Evolutionary conservation across 1,284 basidiomycete species (phyloP).

Genomic region (Puccinia sorghi): DNA sequence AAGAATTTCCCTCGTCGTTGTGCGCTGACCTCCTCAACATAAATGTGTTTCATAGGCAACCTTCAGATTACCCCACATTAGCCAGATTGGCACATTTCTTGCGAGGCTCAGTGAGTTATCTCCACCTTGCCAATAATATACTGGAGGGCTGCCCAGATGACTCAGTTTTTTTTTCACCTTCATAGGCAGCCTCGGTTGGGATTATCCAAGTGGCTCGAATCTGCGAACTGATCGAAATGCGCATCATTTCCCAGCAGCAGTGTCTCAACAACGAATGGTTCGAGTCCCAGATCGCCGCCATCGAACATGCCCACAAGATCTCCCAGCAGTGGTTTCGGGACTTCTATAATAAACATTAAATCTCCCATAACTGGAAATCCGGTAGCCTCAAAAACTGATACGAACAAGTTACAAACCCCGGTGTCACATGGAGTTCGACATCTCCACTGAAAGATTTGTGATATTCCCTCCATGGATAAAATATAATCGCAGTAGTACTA

Average conservation of each 20-base stretch:
- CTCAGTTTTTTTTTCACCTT: neutral
- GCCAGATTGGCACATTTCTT: slow-evolving; percentile 40
- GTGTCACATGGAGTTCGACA: neutral
- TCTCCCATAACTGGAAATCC: neutral
- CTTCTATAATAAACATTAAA: slow-evolving; percentile 21
- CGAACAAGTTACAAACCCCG: neutral
- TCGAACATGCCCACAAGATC: slow-evolving; percentile 22
- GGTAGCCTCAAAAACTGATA: neutral
- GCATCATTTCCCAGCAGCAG: slow-evolving; percentile 16
- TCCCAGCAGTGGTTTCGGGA: slow-evolving; percentile 37
- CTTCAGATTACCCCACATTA: slow-evolving; percentile 22
- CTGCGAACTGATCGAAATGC: slow-evolving; percentile 41
- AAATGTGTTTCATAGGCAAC: neutral
- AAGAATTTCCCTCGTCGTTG: neutral
- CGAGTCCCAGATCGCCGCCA: slow-evolving; percentile 23
- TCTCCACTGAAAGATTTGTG: neutral
- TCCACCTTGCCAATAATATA: neutral
- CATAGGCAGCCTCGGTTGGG: slow-evolving; percentile 42
- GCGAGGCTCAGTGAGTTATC: slow-evolving; percentile 30
- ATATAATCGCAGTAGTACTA: neutral
- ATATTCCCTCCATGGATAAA: neutral
- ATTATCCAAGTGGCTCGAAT: slow-evolving; percentile 37
- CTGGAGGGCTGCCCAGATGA: neutral
- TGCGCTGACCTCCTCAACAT: neutral
- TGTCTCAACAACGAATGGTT: slow-evolving; percentile 20